Percentiles rank a stretch among this genome's conserved stretches.
phyloP scores from a whole-genome alignment of 73 alveolate genomes.

The Uronychia setigera region DNA sequence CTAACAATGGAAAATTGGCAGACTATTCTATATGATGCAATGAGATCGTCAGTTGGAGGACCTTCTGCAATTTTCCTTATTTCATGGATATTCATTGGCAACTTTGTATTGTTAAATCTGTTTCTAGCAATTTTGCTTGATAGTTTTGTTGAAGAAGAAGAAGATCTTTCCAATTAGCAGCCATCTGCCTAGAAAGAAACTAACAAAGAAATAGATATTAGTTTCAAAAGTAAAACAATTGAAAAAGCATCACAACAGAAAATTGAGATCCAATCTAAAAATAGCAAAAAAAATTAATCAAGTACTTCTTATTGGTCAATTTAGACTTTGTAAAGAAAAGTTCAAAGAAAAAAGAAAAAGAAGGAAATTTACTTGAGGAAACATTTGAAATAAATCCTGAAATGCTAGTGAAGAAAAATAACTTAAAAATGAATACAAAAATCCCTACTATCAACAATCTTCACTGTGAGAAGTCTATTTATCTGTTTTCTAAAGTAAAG shows the following conservation, averaged over 20 bases:
- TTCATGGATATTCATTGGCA: slow-evolving; percentile 96
- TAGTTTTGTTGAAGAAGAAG: slow-evolving; percentile 78
- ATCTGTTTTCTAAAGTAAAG: slow-evolving; percentile 73
- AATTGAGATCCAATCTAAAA: too few relatives aligned
- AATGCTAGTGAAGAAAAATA: slow-evolving; percentile 15
- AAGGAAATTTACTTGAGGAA: slow-evolving; percentile 24
- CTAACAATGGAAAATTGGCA: slow-evolving; percentile 97
- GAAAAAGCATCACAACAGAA: too few relatives aligned
- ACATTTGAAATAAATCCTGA: slow-evolving; percentile 27
- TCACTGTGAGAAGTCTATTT: slow-evolving; percentile 79
- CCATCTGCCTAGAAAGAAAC: too few relatives aligned
- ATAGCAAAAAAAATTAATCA: too few relatives aligned
- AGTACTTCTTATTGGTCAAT: too few relatives aligned
- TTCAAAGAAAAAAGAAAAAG: slow-evolving; percentile 6
- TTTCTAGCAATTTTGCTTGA: slow-evolving; percentile 94
- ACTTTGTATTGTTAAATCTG: slow-evolving; percentile 90
- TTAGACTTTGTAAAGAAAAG: slow-evolving; percentile 21
- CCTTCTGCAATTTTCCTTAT: slow-evolving; percentile 79
- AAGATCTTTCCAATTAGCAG: slow-evolving; percentile 24
- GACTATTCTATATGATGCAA: slow-evolving; percentile 70
- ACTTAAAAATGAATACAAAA: neutral
- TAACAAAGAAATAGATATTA: neutral
- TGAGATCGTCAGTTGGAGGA: slow-evolving; percentile 54
- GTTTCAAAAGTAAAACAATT: slow-evolving; percentile 3
- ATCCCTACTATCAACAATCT: slow-evolving; percentile 66